Base-by-base conservation (phyloP, 1,284 basidiomycete species). In the Microbotryum lychnidis-dioicae region DNA sequence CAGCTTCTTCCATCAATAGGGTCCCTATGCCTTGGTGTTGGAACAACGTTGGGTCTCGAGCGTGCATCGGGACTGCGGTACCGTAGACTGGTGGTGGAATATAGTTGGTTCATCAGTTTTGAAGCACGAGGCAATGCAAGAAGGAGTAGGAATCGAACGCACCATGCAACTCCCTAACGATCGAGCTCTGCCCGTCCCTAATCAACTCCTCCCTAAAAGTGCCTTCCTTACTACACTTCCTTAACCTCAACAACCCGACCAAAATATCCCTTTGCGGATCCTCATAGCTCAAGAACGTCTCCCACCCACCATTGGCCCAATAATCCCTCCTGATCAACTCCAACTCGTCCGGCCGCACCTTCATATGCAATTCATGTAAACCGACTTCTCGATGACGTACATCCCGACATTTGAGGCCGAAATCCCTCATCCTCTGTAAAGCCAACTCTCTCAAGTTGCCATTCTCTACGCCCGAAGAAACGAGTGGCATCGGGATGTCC, bases 21-120 rank as follows among this genome's bases (percentile, higher is more conserved):
- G 92, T 97, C 23, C 96, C 96, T 74, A 98, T 97, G 10, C 96
- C 96, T 82, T 93, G 90, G 76, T 97, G 92, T 75, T 97, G 92
- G 80, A 97, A 97, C 76, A 70, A 60, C 53, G 92, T 97, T 20
- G 96, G 96, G 76, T 99, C 94, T 55, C 96, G 82, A 57, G 89
- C 90, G 76, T 98, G 96, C 29, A 99, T 90, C 3, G 92, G 92
- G 33, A 97, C 92, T 10, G 96, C 94, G 10, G 92, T 97, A 29
- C 96, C 96, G 75, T 99, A 98, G n/a, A 98, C 94, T 79, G 97
- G 52, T 4, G 9, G 27, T 14, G 12, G 44, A 59, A 50, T 12
- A 44, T 16, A 8, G 14, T 56, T 20, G 10, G 27, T 2, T 16
- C 5, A 20, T 47, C 10, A 29, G 52, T 44, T n/a, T 9, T 9